Base-by-base conservation (phyloP, 768 basidiomycete species). In the Mycena epipterygia region DNA sequence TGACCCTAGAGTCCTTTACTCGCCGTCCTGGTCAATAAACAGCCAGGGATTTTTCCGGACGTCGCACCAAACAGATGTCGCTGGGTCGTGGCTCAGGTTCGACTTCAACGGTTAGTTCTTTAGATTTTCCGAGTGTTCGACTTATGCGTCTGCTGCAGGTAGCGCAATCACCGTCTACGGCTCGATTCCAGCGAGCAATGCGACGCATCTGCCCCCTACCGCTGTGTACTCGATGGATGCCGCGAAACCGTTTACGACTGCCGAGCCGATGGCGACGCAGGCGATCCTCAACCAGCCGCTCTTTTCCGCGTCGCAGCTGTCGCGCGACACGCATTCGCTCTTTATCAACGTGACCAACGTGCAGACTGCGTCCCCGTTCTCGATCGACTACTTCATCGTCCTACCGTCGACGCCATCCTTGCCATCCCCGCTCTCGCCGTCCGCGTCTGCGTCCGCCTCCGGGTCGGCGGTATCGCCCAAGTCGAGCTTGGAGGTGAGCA, bases 81-180 rank as follows among this genome's bases (percentile, higher is more conserved):
- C 72, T 0, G 82, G 82, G 6, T 78, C 85, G 7, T 79, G 64
- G 29, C 72, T 83, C 33, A 78, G 79, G 0, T 75, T 86, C 5
- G 75, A 46, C 5, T 86, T 86, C 68, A 82, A 81, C 65, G 84
- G 85, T 84, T 61, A 59, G 79, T 68, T 17, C 30, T 44, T 33
- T 1, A 4, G 11, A n/a, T 32, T 44, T 61, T 48, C 2, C 21
- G 8, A 16, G 12, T 13, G 12, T 33, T 35, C 13, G 14, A 30
- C 19, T 44, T 46, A 41, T 33, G 13, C 6, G 17, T 62, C 59
- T 23, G 23, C 39, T 19, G n/a, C 52, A 88, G 86, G 85, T n/a
- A 84, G 81, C n/a, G 82, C 81, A 27, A 82, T 88, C 19, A 77
- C 81, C 3, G 83, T 87, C 9, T 83, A 85, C 59, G 87, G 87